Base-by-base conservation (phyloP, 805 yeast genomes). In the Kluyveromyces dobzhanskii region DNA sequence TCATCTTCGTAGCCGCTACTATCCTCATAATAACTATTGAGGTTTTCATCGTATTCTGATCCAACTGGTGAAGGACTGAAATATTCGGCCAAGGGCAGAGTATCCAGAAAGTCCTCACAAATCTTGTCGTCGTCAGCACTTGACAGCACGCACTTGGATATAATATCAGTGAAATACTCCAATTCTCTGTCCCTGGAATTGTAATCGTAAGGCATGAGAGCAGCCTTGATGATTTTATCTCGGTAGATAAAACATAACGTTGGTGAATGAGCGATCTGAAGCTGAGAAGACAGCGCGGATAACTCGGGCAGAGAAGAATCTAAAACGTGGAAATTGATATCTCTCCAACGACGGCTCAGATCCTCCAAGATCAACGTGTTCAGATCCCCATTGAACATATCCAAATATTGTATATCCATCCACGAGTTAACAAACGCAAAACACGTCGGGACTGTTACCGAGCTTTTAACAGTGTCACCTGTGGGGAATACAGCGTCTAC, bases 351-450 rank as follows among this genome's bases (percentile, higher is more conserved):
- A 24, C 30, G 36, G 0, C 68, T 63, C 12, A 61, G 37, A 28
- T 47, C 44, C 26, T 62, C 64, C 43, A 56, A 61, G 36, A 55
- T 56, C 7, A 65, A 58, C 23, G 59, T 51, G 24, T 51, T 45
- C 31, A 57, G 50, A 12, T 53, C 59, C 59, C 68, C 44, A 16
- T 37, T 41, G 24, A 48, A 44, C 46, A 44, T 11, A 9, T 41
- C 29, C 30, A 30, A 25, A 28, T 40, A 32, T n/a, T 38, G 62
- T 6, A 45, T 49, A 4, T 57, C 56, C 27, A 53, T 34, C 65
- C 66, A 65, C 2, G 70, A 66, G 2, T 65, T 58, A 17, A 52
- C 50, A 43, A 69, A 66, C 1, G 56, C 61, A 11, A 64, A 33
- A 4, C 67, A 18, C 0, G 58, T 43, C 16, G 54, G 59, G 13